A percentile compares a stretch with the other conserved stretches of the same genome.
These are phyloP conservation scores for Nigrospora sphaerica DNA, from an alignment of 2,329 filamentous ascomycete species.

Conservation along the genomic window DNA sequence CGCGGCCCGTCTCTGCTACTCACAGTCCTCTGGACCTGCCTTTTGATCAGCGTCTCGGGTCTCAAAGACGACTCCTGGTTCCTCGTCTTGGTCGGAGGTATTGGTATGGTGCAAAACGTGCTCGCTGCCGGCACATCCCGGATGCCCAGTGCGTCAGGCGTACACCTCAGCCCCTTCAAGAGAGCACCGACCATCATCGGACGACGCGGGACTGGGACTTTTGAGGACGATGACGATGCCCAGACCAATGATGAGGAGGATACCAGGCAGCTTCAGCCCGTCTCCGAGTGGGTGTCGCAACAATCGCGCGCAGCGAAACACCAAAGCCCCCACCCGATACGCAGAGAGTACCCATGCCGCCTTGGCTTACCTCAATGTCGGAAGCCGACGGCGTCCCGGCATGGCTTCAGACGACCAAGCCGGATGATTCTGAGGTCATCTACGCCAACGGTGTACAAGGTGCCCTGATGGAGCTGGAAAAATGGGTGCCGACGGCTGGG, in stretches of 20 bases:
- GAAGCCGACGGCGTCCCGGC: slow-evolving; percentile 2
- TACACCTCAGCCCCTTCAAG: not conserved
- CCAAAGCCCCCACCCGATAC: no score
- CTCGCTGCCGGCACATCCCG: slow-evolving; percentile 6
- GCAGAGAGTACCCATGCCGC: no score
- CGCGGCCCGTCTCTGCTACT: slow-evolving; percentile 3
- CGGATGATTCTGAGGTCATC: not conserved
- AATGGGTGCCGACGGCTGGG: slow-evolving; percentile 10
- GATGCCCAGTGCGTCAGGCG: not conserved
- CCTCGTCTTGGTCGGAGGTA: slow-evolving; percentile 6
- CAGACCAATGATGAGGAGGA: no score
- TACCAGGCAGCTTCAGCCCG: no score
- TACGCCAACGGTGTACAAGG: slow-evolving; percentile 8
- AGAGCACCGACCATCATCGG: slow-evolving; percentile 8
- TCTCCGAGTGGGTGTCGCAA: no score
- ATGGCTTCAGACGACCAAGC: slow-evolving; percentile 5
- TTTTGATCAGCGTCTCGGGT: slow-evolving; percentile 6
- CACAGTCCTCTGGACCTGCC: slow-evolving; percentile 5
- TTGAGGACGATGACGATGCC: slow-evolving; percentile 2
- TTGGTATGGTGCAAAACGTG: slow-evolving; percentile 9
- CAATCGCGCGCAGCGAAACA: no score
- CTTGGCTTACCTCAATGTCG: slow-evolving; percentile 4
- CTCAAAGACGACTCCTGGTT: slow-evolving; percentile 7
- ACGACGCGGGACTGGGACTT: slow-evolving; percentile 2
- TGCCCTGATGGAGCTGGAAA: slow-evolving; percentile 10